phyloP scores from a whole-genome alignment of 1,139 yeast genomes.

The Geotrichum europaeum region DNA sequence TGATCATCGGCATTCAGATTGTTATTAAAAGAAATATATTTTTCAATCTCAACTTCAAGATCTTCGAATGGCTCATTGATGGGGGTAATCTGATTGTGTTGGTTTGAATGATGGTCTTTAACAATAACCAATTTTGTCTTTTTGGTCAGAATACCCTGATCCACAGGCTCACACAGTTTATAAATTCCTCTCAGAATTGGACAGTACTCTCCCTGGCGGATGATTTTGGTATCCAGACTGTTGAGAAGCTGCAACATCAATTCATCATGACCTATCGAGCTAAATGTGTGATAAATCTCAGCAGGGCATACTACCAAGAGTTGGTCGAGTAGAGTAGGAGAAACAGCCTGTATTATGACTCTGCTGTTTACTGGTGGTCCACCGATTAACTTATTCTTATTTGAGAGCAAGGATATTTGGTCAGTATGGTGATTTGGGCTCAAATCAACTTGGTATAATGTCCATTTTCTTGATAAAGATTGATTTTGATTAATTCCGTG shows the following conservation, averaged over 20 bases:
- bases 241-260: conserved; percentile 11
- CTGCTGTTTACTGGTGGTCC: conserved; percentile 11
- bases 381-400: conserved; percentile 1
- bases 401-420: conserved; percentile 1
- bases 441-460: conserved; percentile 4
- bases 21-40: conserved; percentile 23
- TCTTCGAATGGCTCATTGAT: conserved; percentile 14
- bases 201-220: conserved; percentile 31
- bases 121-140: conserved; percentile 51
- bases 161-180: conserved; percentile 63
- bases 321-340: conserved; percentile 18
- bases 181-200: conserved; percentile 30
- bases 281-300: conserved; percentile 22
- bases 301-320: conserved; percentile 25
- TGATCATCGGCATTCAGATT: conserved; percentile 5
- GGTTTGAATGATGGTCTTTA: conserved; percentile 31
- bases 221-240: conserved; percentile 20
- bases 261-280: conserved; percentile 12
- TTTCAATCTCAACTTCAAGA: conserved; percentile 28
- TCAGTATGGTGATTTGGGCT: neutral
- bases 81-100: conserved; percentile 13
- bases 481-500: conserved; percentile 8
- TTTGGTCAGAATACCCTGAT: conserved; percentile 51
- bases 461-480: conserved; percentile 4
- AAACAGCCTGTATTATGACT: conserved; percentile 9